Evolutionary conservation across 139 green algal genomes (phyloP).

Genomic region (Yamagishiella unicocca): DNA sequence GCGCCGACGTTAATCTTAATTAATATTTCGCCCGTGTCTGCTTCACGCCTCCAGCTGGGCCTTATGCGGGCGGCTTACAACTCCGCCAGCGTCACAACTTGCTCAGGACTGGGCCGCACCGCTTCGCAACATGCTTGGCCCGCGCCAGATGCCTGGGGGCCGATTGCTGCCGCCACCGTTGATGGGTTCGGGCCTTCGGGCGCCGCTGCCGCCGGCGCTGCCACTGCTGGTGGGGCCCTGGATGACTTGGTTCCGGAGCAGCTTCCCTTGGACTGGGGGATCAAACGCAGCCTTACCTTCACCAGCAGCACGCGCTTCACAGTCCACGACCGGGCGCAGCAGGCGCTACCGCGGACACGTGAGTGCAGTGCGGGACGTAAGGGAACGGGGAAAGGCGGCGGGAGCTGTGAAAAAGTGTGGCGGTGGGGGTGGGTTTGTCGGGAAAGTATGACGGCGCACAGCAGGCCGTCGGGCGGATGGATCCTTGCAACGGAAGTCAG

Average conservation of each 20-base stretch:
- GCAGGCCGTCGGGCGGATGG: too few species aligned
- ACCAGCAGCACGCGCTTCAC: background rate
- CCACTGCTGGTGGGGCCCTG: background rate
- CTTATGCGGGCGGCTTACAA: constrained; percentile 28
- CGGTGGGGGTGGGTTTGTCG: too few species aligned
- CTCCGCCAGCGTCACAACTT: background rate
- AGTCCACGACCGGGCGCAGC: background rate
- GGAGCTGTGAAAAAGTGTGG: too few species aligned
- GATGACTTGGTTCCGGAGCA: constrained; percentile 34
- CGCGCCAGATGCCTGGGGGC: too few species aligned
- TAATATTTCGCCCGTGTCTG: too few species aligned
- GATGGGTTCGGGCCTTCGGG: background rate
- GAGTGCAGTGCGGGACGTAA: too few species aligned
- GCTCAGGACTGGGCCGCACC: background rate
- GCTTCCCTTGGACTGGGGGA: constrained; percentile 33
- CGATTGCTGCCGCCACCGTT: background rate
- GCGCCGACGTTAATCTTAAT: too few species aligned
- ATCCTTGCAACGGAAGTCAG: too few species aligned
- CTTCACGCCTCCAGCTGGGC: constrained; percentile 12
- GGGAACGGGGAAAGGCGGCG: too few species aligned
- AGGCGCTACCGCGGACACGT: background rate
- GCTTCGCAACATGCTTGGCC: background rate
- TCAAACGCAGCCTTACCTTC: constrained; percentile 39
- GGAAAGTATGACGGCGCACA: too few species aligned
- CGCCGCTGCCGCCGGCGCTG: background rate